Percentiles rank a stretch among this genome's conserved stretches.
phyloP scores from a whole-genome alignment of 352 stramenopile species.

The Phytophthora idaei region DNA sequence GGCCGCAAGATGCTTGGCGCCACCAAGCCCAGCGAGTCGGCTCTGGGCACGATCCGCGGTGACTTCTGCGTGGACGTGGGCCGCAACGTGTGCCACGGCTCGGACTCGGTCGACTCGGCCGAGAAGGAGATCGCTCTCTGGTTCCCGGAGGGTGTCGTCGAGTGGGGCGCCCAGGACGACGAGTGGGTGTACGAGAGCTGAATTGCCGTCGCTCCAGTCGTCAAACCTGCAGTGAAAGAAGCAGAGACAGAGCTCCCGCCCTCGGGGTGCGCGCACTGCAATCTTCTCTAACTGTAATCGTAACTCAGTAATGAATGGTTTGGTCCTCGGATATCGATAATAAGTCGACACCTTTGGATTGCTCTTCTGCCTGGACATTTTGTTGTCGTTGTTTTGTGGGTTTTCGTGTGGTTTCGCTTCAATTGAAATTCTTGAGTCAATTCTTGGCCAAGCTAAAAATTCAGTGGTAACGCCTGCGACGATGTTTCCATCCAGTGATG shows the following conservation, averaged over 20 bases:
- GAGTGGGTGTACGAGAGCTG: constrained; percentile 98
- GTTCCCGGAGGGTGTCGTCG: constrained; percentile 95
- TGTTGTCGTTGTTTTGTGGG: not conserved
- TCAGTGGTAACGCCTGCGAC: constrained; percentile 18
- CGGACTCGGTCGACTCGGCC: constrained; percentile 96
- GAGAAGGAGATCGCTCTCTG: constrained; percentile 98
- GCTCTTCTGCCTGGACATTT: constrained; percentile 11
- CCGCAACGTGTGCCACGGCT: constrained; percentile 94
- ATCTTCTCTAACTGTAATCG: constrained; percentile 16
- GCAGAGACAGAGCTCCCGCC: constrained; percentile 10
- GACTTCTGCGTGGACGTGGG: constrained; percentile 93
- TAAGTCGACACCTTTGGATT: not conserved
- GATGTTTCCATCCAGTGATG: constrained; percentile 14
- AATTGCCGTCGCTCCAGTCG: constrained; percentile 13
- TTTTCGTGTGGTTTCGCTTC: not conserved
- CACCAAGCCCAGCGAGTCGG: constrained; percentile 93
- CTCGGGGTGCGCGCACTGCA: constrained; percentile 24
- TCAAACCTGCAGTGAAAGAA: constrained; percentile 11
- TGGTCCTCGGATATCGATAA: not conserved
- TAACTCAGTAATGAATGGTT: constrained; percentile 18
- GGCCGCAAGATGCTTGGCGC: constrained; percentile 95
- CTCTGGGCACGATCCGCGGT: constrained; percentile 93
- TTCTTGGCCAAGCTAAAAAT: not conserved
- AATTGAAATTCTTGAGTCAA: not conserved
- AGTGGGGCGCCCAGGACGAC: constrained; percentile 91